phyloP scores from a whole-genome alignment of 1,284 basidiomycete species.

The Bondarzewia mesenterica region DNA sequence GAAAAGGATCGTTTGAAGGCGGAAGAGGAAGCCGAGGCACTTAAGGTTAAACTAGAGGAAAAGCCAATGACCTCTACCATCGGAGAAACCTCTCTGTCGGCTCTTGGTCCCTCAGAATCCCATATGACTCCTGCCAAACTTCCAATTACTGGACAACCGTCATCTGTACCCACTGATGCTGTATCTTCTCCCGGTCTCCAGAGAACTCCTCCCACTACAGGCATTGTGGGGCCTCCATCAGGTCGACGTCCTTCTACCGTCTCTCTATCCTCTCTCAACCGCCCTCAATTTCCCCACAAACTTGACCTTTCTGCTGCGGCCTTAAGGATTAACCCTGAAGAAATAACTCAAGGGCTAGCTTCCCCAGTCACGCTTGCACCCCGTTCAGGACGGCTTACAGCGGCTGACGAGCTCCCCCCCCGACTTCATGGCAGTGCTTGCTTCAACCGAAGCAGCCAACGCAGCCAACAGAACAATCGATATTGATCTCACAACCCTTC shows the following conservation, averaged over 20 bases:
- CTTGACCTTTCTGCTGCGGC: conserved; percentile 65
- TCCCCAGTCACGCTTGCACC: conserved; percentile 76
- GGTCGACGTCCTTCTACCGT: conserved; percentile 63
- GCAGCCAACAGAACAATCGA: conserved; percentile 24
- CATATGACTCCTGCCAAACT: too few relatives aligned
- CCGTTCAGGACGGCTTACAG: conserved; percentile 52
- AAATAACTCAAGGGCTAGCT: conserved; percentile 42
- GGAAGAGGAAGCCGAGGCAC: conserved; percentile 22
- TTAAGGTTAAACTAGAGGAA: conserved; percentile 15
- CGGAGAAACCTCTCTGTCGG: too few relatives aligned
- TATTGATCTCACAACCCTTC: conserved; percentile 35
- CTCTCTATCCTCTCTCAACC: conserved; percentile 67
- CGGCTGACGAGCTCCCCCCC: conserved; percentile 43
- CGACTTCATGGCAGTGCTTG: conserved; percentile 56
- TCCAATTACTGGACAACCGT: too few relatives aligned
- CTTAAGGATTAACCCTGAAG: conserved; percentile 53
- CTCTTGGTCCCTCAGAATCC: too few relatives aligned
- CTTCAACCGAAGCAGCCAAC: conserved; percentile 25
- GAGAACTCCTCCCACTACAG: background rate
- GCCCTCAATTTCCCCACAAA: conserved; percentile 60
- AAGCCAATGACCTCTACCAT: background rate
- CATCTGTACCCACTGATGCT: background rate
- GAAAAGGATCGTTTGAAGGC: conserved; percentile 52
- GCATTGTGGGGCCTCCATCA: conserved; percentile 9
- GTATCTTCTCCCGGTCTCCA: background rate